Conservation (phyloP, 495 filamentous ascomycete genomes). For the Tetracladium setigerum region DNA sequence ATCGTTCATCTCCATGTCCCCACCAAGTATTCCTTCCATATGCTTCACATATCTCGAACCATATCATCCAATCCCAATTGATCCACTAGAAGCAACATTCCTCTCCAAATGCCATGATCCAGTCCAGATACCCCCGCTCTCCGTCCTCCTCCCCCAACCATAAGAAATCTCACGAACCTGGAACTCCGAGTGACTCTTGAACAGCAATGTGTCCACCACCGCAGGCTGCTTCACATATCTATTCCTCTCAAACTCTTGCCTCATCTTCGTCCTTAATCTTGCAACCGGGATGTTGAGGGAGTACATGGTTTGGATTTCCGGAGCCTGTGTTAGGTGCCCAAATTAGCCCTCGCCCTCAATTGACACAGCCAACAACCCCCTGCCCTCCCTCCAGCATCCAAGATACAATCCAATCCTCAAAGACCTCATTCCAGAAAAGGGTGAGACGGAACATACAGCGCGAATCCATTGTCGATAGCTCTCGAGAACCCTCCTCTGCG, state of each 20-base stretch:
- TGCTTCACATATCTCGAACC: not conserved
- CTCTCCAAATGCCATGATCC: not conserved
- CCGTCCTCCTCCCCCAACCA: not conserved
- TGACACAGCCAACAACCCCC: not conserved
- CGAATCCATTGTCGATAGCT: constrained; percentile 92
- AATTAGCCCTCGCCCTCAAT: not conserved
- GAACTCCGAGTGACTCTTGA: constrained; percentile 82
- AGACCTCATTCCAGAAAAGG: not conserved
- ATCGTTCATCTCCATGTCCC: not conserved
- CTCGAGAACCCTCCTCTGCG: constrained; percentile 69
- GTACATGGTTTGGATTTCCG: constrained; percentile 96
- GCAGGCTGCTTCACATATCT: constrained; percentile 83
- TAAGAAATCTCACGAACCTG: constrained; percentile 46
- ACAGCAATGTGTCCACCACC: constrained; percentile 81
- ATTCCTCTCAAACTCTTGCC: constrained; percentile 96
- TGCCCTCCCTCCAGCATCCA: not conserved
- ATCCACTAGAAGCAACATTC: not conserved
- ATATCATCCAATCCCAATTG: not conserved
- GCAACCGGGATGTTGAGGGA: constrained; percentile 82
- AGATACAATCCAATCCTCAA: not conserved
- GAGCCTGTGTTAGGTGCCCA: constrained; percentile 51
- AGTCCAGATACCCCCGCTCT: not conserved
- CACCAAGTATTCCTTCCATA: not conserved
- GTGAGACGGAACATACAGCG: constrained; percentile 57
- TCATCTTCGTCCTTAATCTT: constrained; percentile 82